These are phyloP conservation scores for Corylus americana DNA, from an alignment of 306 rosid genomes.

Conservation along the genomic window DNA sequence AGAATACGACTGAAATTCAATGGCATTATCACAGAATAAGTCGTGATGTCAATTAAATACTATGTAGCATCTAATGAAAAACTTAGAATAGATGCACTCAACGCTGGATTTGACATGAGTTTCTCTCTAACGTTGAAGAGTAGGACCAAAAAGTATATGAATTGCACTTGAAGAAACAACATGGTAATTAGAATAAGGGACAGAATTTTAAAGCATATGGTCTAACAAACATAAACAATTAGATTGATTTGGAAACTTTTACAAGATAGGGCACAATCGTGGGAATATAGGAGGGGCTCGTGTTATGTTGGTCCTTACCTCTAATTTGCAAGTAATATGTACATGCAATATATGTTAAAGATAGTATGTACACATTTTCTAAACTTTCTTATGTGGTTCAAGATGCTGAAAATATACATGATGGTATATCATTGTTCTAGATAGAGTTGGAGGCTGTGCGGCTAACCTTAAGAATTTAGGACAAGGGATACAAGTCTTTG, in stretches of 20 bases:
- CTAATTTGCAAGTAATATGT: not conserved
- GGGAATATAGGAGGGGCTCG: not conserved
- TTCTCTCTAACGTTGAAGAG: not conserved
- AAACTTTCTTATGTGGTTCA: not conserved
- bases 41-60: not conserved
- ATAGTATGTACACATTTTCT: not conserved
- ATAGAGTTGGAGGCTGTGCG: not conserved
- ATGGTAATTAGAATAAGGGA: not conserved
- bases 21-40: not conserved
- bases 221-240: not conserved
- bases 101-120: not conserved
- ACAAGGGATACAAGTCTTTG: not conserved
- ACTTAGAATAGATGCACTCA: not conserved
- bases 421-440: conserved; percentile 11
- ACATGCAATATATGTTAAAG: not conserved
- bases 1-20: not conserved
- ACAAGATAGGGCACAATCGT: not conserved
- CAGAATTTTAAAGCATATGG: not conserved
- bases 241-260: not conserved
- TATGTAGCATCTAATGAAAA: not conserved
- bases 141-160: not conserved
- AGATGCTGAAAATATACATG: conserved; percentile 1
- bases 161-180: not conserved
- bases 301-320: not conserved
- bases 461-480: not conserved